Percentiles rank a stretch among this genome's conserved stretches.
These are phyloP conservation scores for Sophora flavescens DNA, from an alignment of 306 rosid species.

Conservation along the genomic window DNA sequence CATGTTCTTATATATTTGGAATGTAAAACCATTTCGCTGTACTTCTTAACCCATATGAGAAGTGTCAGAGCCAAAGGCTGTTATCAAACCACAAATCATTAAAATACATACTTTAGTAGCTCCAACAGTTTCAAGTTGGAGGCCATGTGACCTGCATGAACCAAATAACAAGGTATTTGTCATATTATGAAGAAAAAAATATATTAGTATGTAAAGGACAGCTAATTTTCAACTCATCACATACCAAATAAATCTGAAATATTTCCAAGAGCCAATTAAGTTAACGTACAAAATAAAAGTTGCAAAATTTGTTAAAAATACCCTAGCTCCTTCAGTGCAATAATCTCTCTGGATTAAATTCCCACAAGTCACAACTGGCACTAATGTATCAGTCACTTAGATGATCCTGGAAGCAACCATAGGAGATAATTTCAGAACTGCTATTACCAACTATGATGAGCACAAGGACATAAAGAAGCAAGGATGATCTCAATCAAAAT, in stretches of 20 bases:
- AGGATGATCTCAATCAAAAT: slow-evolving; percentile 4
- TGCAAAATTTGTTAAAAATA: slow-evolving; percentile 14
- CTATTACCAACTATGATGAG: slow-evolving; percentile 28
- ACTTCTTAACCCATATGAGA: slow-evolving; percentile 72
- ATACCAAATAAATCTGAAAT: slow-evolving; percentile 32
- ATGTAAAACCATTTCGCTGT: slow-evolving; percentile 78
- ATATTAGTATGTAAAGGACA: neutral
- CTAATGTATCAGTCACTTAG: slow-evolving; percentile 20
- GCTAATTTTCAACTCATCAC: neutral
- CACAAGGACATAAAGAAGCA: slow-evolving; percentile 6
- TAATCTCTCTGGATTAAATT: slow-evolving; percentile 8
- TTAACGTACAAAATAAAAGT: slow-evolving; percentile 15
- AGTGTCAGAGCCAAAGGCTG: slow-evolving; percentile 49
- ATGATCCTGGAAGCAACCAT: slow-evolving; percentile 21
- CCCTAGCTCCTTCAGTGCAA: slow-evolving; percentile 23
- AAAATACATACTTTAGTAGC: slow-evolving; percentile 43
- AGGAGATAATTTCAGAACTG: slow-evolving; percentile 4
- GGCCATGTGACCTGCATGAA: slow-evolving; percentile 66
- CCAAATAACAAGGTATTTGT: slow-evolving; percentile 36
- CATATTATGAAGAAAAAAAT: neutral
- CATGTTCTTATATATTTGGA: slow-evolving; percentile 70
- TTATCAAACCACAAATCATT: slow-evolving; percentile 47
- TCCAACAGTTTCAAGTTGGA: slow-evolving; percentile 68
- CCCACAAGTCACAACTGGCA: slow-evolving; percentile 18
- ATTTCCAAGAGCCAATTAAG: slow-evolving; percentile 36